Evolutionary conservation across 2,329 filamentous ascomycete species (phyloP).

Genomic region (Hirsutella minnesotensis): DNA sequence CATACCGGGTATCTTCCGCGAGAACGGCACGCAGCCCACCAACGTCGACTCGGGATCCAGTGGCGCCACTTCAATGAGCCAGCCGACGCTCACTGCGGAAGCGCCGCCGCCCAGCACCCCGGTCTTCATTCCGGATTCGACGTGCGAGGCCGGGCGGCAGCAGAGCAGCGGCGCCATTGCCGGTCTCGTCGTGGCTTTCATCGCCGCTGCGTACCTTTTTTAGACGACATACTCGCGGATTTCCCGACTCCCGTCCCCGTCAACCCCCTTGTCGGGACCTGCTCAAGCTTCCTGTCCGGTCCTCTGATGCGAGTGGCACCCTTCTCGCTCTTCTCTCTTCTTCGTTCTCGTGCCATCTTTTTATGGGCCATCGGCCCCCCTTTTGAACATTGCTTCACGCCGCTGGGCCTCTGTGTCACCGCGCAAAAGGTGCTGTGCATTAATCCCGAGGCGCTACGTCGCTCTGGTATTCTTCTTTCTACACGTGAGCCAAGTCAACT

Average conservation of each 20-base stretch:
- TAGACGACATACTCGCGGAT: conserved; percentile 12
- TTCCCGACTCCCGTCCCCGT: conserved; percentile 1
- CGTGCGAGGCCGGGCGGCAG: conserved; percentile 33
- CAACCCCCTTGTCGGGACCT: not conserved
- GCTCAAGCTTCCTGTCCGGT: not conserved
- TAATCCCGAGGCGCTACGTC: no score
- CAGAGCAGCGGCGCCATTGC: conserved; percentile 39
- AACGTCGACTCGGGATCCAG: conserved; percentile 7
- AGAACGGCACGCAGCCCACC: conserved; percentile 28
- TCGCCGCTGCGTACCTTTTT: conserved; percentile 38
- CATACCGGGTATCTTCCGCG: conserved; percentile 40
- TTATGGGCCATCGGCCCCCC: no score
- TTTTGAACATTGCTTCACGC: no score
- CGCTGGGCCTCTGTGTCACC: no score
- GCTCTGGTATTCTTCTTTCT: conserved; percentile 6
- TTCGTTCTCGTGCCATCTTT: no score
- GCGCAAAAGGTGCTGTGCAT: no score
- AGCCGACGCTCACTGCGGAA: conserved; percentile 9
- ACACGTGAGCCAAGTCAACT: conserved; percentile 13
- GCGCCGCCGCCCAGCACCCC: conserved; percentile 17
- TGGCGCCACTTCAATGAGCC: conserved; percentile 1
- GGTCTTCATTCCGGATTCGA: conserved; percentile 15
- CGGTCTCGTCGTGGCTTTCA: conserved; percentile 42
- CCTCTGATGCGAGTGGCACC: not conserved
- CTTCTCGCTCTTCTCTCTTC: no score